These are phyloP conservation scores for Puccinia polysora DNA, from an alignment of 1,284 basidiomycete genomes.

Conservation along the genomic window DNA sequence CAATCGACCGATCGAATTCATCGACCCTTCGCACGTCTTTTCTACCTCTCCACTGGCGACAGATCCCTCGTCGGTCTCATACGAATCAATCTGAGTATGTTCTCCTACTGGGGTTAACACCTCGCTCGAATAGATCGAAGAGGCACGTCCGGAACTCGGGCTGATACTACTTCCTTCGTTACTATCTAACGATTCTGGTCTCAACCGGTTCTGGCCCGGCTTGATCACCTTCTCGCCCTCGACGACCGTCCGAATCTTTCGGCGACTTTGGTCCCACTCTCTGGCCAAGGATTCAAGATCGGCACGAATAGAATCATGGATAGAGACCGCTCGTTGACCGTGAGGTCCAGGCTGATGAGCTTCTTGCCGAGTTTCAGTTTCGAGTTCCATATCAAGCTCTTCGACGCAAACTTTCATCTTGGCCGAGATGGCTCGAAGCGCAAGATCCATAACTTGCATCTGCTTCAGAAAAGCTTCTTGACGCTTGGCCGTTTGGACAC, in stretches of 20 bases:
- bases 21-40: background rate
- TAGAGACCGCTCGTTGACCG: constrained; percentile 1
- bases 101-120: constrained; percentile 16
- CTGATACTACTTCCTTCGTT: constrained; percentile 12
- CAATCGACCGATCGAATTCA: background rate
- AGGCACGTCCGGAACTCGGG: constrained; percentile 15
- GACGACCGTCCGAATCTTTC: constrained; percentile 13
- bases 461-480: constrained; percentile 5
- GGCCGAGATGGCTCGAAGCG: constrained; percentile 13
- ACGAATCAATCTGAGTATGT: background rate
- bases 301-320: constrained; percentile 27
- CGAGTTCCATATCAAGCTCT: background rate
- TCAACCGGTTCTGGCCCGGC: background rate
- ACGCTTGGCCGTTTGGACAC: background rate
- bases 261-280: constrained; percentile 33
- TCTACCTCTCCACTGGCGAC: background rate
- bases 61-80: background rate
- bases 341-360: background rate
- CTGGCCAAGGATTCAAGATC: constrained; percentile 22
- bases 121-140: constrained; percentile 31
- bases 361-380: too few species aligned
- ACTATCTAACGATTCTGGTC: constrained; percentile 34
- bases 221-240: constrained; percentile 4
- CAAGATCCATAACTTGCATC: constrained; percentile 15
- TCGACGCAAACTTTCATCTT: constrained; percentile 31